Evolutionary conservation across 495 filamentous ascomycete genomes (phyloP).

Genomic region (Penicillium arizonense): DNA sequence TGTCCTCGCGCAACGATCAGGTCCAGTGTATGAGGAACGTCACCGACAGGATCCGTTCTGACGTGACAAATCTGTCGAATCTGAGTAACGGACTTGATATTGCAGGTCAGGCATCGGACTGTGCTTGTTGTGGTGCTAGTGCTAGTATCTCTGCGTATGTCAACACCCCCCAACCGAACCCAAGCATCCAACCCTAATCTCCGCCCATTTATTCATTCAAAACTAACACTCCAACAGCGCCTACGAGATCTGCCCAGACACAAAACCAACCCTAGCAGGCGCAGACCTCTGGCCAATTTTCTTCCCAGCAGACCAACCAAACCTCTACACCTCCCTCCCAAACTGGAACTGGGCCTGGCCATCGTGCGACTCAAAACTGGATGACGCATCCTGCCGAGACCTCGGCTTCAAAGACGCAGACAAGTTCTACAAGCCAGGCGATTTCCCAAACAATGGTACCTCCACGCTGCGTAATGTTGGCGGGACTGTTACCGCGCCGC

Average conservation of each 20-base stretch:
- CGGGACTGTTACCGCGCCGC: conserved; percentile 21
- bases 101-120: conserved; percentile 16
- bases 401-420: conserved; percentile 20
- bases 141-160: conserved; percentile 30
- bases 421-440: conserved; percentile 27
- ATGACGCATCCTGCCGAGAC: conserved; percentile 8
- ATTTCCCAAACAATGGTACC: conserved; percentile 21
- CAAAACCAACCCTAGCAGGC: conserved; percentile 23
- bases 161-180: too few relatives aligned
- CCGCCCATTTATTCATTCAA: not conserved
- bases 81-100: conserved; percentile 17
- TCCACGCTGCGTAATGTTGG: conserved; percentile 21
- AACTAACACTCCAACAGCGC: conserved; percentile 7
- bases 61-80: conserved; percentile 12
- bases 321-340: conserved; percentile 24
- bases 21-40: conserved; percentile 22
- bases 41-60: conserved; percentile 12
- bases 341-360: conserved; percentile 23
- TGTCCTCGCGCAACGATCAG: conserved; percentile 21
- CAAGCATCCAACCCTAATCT: not conserved
- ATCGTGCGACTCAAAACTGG: conserved; percentile 21
- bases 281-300: conserved; percentile 27
- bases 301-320: conserved; percentile 22
- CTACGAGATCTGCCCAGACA: conserved; percentile 28
- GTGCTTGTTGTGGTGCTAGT: conserved; percentile 29